Evolutionary conservation across 1,139 yeast genomes (phyloP).

Genomic region (Yamadazyma kanchanaburiensis): DNA sequence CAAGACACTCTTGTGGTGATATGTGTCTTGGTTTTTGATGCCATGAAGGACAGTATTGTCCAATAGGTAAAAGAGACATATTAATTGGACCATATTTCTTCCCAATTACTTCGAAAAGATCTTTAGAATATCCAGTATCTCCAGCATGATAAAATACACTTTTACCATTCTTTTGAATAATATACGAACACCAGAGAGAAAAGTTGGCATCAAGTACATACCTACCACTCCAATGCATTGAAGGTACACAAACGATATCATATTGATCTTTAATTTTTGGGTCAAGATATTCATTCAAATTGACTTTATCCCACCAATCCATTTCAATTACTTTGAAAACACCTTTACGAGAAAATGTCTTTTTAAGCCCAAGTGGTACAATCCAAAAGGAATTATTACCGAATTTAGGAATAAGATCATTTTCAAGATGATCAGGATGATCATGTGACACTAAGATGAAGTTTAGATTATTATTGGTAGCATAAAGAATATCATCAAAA

Average conservation of each 20-base stretch:
- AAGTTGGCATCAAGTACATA: slow-evolving; percentile 71
- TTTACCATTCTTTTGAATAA: slow-evolving; percentile 60
- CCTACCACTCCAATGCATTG: slow-evolving; percentile 98
- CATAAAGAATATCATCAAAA: slow-evolving; percentile 56
- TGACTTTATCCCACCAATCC: slow-evolving; percentile 87
- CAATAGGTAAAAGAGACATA: slow-evolving; percentile 82
- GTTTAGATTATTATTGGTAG: slow-evolving; percentile 50
- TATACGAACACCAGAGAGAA: slow-evolving; percentile 85
- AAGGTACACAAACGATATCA: slow-evolving; percentile 85
- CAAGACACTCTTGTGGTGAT: slow-evolving; percentile 72
- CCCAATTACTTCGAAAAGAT: slow-evolving; percentile 64
- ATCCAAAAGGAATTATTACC: slow-evolving; percentile 72
- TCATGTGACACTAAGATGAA: slow-evolving; percentile 84
- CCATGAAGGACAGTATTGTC: slow-evolving; percentile 95
- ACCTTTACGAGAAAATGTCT: slow-evolving; percentile 55
- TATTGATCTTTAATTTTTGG: slow-evolving; percentile 46
- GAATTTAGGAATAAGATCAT: slow-evolving; percentile 52
- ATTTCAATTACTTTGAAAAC: slow-evolving; percentile 62
- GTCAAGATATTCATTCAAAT: slow-evolving; percentile 34
- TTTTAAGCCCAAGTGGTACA: slow-evolving; percentile 76
- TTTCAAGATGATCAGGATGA: slow-evolving; percentile 91
- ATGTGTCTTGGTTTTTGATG: slow-evolving; percentile 89
- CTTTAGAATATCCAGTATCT: slow-evolving; percentile 84
- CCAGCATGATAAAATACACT: slow-evolving; percentile 89
- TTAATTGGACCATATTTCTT: slow-evolving; percentile 59